A percentile compares a stretch with the other conserved stretches of the same genome.
Evolutionary conservation across 2,329 filamentous ascomycete genomes (phyloP).

Genomic region (Endothia cerciana): DNA sequence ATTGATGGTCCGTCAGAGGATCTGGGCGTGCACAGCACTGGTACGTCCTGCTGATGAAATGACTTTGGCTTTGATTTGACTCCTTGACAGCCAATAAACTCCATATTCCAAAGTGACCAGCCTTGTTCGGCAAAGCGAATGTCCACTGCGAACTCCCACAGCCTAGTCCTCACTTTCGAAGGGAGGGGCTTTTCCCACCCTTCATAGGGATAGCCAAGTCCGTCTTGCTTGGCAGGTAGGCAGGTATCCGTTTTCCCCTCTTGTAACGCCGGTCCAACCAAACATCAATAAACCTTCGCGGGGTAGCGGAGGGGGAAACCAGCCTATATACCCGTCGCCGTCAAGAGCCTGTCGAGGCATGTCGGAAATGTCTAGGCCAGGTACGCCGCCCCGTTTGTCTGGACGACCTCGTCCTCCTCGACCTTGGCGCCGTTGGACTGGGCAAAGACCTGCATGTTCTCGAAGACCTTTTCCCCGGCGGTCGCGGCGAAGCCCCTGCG

Average conservation of each 20-base stretch:
- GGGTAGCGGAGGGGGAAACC: neutral
- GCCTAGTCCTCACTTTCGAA: neutral
- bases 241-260: neutral
- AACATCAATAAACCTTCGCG: neutral
- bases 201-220: neutral
- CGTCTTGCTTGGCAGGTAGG: neutral
- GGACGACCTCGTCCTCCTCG: slow-evolving; percentile 76
- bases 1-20: neutral
- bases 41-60: neutral
- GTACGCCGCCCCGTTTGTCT: slow-evolving; percentile 38
- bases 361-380: slow-evolving; percentile 24
- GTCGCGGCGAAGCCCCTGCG: slow-evolving; percentile 77
- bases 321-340: slow-evolving; percentile 1
- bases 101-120: neutral
- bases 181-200: too few relatives aligned
- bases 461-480: slow-evolving; percentile 69
- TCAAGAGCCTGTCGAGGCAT: neutral
- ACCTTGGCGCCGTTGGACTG: slow-evolving; percentile 65
- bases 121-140: slow-evolving; percentile 6
- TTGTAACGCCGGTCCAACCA: slow-evolving; percentile 8
- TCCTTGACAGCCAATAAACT: slow-evolving; percentile 3
- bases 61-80: neutral
- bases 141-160: neutral
- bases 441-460: slow-evolving; percentile 67
- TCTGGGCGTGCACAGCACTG: neutral